These are phyloP conservation scores for Tylopilus sp. DNA, from an alignment of 768 basidiomycete species.

Conservation along the genomic window DNA sequence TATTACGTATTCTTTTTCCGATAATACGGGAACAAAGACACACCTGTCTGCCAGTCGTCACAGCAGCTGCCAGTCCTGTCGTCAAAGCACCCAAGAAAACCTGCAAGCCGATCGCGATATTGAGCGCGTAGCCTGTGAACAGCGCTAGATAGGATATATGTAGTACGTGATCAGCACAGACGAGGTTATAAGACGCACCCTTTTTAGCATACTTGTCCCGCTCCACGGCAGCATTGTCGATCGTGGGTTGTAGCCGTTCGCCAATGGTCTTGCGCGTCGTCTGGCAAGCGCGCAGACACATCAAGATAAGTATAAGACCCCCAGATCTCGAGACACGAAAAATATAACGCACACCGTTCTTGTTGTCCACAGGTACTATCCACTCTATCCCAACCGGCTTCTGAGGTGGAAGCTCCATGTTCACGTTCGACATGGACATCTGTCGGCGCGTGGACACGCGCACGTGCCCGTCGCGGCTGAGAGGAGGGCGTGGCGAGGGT, in stretches of 20 bases:
- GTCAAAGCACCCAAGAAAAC: constrained; percentile 64
- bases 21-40: constrained; percentile 8
- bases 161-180: too few species aligned
- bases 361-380: constrained; percentile 27
- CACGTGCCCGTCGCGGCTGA: constrained; percentile 15
- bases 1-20: constrained; percentile 8
- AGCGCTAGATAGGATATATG: background rate
- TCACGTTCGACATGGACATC: background rate
- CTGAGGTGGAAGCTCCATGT: background rate
- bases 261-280: constrained; percentile 40
- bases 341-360: constrained; percentile 16
- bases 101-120: constrained; percentile 57
- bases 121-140: constrained; percentile 33
- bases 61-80: constrained; percentile 56
- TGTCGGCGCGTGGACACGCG: constrained; percentile 13
- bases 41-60: constrained; percentile 40
- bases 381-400: constrained; percentile 19
- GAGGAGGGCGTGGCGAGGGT: constrained; percentile 2
- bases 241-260: constrained; percentile 54
- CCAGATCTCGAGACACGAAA: background rate
- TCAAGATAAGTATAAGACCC: background rate
- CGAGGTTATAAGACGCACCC: background rate
- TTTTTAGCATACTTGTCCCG: constrained; percentile 39
- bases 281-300: constrained; percentile 1
- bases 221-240: constrained; percentile 43